Conservation (phyloP, 257 asterid species). For the Scutellaria minor region DNA sequence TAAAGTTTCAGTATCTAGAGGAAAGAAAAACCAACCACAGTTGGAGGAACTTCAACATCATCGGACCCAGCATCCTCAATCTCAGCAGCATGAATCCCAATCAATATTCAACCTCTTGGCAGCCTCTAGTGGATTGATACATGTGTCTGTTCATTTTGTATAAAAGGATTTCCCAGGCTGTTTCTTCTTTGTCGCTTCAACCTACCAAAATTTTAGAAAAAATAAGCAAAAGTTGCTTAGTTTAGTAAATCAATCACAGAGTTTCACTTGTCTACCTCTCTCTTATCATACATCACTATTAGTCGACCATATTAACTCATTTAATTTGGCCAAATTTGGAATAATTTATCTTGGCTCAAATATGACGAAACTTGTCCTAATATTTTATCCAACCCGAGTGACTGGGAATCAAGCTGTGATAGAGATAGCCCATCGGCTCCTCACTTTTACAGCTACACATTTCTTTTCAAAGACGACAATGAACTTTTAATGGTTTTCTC, state of each 20-base stretch:
- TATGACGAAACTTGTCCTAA: background rate
- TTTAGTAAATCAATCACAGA: constrained; percentile 7
- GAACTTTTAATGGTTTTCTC: background rate
- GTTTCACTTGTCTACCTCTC: constrained; percentile 1
- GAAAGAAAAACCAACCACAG: constrained; percentile 59
- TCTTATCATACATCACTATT: background rate
- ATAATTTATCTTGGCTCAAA: background rate
- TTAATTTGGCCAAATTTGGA: constrained; percentile 12
- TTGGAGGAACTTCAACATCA: constrained; percentile 78
- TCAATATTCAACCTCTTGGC: constrained; percentile 86
- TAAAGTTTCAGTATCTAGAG: constrained; percentile 29
- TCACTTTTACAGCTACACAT: background rate
- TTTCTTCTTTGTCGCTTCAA: constrained; percentile 58
- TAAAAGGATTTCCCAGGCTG: constrained; percentile 67
- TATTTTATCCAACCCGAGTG: constrained; percentile 10
- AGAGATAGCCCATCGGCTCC: constrained; percentile 8
- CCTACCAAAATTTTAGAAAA: constrained; percentile 48
- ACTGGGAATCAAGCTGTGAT: constrained; percentile 9
- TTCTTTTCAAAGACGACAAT: background rate
- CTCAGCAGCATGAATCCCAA: constrained; percentile 97
- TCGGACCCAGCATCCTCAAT: constrained; percentile 66
- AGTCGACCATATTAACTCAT: constrained; percentile 6
- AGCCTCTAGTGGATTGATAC: constrained; percentile 80
- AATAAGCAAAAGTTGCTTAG: background rate
- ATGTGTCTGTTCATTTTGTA: constrained; percentile 85